Percentiles rank a stretch among this genome's conserved stretches.
Evolutionary conservation across 495 filamentous ascomycete species (phyloP).

Genomic region (Durotheca rogersii): DNA sequence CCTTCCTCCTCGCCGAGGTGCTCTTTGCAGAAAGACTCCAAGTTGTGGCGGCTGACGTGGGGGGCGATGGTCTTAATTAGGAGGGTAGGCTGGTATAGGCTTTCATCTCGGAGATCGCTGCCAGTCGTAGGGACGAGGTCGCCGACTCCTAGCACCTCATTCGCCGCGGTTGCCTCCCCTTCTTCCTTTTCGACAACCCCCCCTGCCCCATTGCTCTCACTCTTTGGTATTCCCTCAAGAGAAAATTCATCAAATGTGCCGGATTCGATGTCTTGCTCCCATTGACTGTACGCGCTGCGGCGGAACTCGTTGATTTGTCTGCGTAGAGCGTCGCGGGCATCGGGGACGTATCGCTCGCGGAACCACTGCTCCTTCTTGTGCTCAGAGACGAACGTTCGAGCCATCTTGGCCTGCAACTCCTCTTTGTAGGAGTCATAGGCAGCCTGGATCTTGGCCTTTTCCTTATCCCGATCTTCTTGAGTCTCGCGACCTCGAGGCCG

Average conservation of each 20-base stretch:
- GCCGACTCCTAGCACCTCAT: conserved; percentile 88
- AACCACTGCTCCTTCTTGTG: conserved; percentile 98
- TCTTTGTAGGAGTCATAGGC: conserved; percentile 95
- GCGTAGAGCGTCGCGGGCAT: conserved; percentile 69
- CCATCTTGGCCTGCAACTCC: conserved; percentile 88
- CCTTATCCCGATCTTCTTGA: conserved; percentile 82
- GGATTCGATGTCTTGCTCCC: conserved; percentile 77
- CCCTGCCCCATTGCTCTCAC: conserved; percentile 82
- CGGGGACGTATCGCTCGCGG: conserved; percentile 87
- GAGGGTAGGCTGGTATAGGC: conserved; percentile 79
- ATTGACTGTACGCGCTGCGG: conserved; percentile 71
- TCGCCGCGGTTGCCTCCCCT: conserved; percentile 83
- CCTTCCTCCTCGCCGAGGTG: conserved; percentile 83
- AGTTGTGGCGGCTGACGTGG: conserved; percentile 88
- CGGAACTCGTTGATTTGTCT: conserved; percentile 72
- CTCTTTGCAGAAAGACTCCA: conserved; percentile 89
- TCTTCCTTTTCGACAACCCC: conserved; percentile 92
- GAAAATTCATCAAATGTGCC: conserved; percentile 93
- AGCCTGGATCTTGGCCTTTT: conserved; percentile 84
- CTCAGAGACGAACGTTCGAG: conserved; percentile 78
- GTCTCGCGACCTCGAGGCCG: conserved; percentile 73
- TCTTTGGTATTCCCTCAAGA: conserved; percentile 92
- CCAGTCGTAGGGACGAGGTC: conserved; percentile 79
- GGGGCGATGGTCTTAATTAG: conserved; percentile 98
- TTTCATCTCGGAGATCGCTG: conserved; percentile 81